Base-by-base conservation (phyloP, 768 basidiomycete genomes). In the Boletus tomentosulus region DNA sequence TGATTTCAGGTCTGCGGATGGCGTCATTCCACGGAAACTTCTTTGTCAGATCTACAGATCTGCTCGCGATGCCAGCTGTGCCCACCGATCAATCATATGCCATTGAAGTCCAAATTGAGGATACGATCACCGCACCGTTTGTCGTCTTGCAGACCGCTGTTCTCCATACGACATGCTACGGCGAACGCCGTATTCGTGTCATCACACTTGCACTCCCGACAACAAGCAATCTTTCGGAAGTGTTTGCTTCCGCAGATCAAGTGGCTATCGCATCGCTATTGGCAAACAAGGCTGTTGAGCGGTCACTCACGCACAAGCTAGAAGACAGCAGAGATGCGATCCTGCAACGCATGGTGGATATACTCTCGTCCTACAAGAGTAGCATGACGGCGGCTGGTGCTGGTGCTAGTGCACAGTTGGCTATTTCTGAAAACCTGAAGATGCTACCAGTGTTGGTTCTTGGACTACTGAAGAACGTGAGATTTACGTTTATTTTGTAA, bases 21-120 rank as follows among this genome's bases (percentile, higher is more conserved):
- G 86, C 94, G 7, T 90, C 92, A 1, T 98, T 96, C 89, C 93
- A 98, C 62, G 96, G 96, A 57, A 98, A 98, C 76, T 97, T 98
- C 78, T 98, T 98, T 67, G 92, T 97, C 53, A 87, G 96, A 49
- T 97, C 94, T 24, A 98, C 96, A 22, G 96, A 98, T 72, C 81
- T 98, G 5, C 81, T 98, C 34, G 92, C 96, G 3, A 89, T 98
- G 81, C 94, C 96, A 2, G 87, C 93, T 8, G 95, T 98, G n/a
- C 93, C 96, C 15, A 85, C 89, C 63, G 94, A 98, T 64, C 91
- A 97, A 69, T 93, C 90, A 16, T 98, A 98, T 68, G 87, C 88
- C 11, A 95, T 98, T 63, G 96, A 98, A 69, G 78, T 98, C 11
- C 89, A 95, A 67, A 91, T 98, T 57, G 96, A 98, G 68, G 96